Conservation (phyloP, 139 green algal species). For the Pseudopediastrum boryanum region DNA sequence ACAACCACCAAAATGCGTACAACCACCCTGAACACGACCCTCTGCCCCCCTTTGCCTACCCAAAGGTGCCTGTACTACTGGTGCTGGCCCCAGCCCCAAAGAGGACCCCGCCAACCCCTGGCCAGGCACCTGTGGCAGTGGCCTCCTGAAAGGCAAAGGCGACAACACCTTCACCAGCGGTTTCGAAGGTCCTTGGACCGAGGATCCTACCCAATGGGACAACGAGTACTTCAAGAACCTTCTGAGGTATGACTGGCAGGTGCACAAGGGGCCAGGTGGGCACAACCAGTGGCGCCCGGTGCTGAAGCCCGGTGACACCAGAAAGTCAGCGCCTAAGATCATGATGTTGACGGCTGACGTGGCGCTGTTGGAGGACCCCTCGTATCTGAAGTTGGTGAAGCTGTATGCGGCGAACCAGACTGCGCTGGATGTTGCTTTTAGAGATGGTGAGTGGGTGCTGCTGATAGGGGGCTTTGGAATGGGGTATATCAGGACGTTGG, state of each 20-base stretch:
- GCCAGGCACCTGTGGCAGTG: slow-evolving; percentile 47
- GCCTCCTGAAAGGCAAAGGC: slow-evolving; percentile 44
- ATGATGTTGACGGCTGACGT: slow-evolving; percentile 50
- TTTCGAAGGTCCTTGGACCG: slow-evolving; percentile 39
- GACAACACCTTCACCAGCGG: slow-evolving; percentile 53
- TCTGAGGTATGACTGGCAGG: slow-evolving; percentile 40
- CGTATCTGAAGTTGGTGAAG: slow-evolving; percentile 31
- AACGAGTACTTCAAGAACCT: slow-evolving; percentile 56
- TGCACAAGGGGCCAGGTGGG: not conserved
- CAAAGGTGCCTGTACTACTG: slow-evolving; percentile 47
- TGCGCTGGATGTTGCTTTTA: not conserved
- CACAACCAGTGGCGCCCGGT: not conserved
- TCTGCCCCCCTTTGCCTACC: too few relatives aligned
- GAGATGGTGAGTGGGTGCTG: not conserved
- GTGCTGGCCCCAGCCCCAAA: slow-evolving; percentile 37
- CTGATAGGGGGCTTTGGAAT: too few relatives aligned
- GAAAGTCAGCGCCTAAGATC: slow-evolving; percentile 11
- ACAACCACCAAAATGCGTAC: too few relatives aligned
- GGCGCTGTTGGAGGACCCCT: slow-evolving; percentile 31
- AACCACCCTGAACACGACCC: too few relatives aligned
- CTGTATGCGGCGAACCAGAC: not conserved
- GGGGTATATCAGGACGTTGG: too few relatives aligned
- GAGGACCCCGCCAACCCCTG: slow-evolving; percentile 41
- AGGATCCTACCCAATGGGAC: not conserved
- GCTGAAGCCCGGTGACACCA: not conserved